Evolutionary conservation across 257 asterid species (phyloP), one percentile per base, ranked within the genome.

Genomic region (Forsythia suspensa): DNA sequence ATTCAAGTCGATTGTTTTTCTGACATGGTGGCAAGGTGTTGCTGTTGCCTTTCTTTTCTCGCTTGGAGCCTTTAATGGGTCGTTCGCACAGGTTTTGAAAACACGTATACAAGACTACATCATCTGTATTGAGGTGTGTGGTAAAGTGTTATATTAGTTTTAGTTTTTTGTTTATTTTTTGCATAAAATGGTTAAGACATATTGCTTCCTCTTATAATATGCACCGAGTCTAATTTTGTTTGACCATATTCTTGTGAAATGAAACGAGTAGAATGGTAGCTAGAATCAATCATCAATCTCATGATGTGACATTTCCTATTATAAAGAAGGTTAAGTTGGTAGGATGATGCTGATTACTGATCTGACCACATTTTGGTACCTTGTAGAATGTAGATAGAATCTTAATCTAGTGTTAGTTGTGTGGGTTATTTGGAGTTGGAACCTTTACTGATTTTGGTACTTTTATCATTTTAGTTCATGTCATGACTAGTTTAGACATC

Each of bases 21-120:
- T 93, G 84, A 95, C 99, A 34, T 95, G 99, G 99, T 95, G 98
- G 99, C 98, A 95, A 93, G 99, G 99, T 70, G 72, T 93, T 71
- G 94, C 89, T 46, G 94, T 95, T 83, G 98, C 99, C 18, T 95
- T 93, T 82, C 97, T 96, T 70, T 89, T 94, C 81, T 92, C 98
- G 21, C 82, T 94, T 76, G 99, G 99, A 83, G 92, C 98, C 72
- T 87, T 96, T 80, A 85, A 88, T 85, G 99, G 99, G 63, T 84
- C 93, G 24, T 80, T 96, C 85, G 98, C 95, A 0, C 89, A 87
- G 86, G 92, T 87, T 69, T 73, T 96, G 86, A 89, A 93, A 85
- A 82, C 96, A 74, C 91, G 97, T 68, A 91, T 95, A 81, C 98
- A 93, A 81, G 98, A 95, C 83, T 93, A 93, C 77, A 91, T 95